Evolutionary conservation across 108 stramenopile genomes (phyloP).

Genomic region (Nannochloropsis salina): DNA sequence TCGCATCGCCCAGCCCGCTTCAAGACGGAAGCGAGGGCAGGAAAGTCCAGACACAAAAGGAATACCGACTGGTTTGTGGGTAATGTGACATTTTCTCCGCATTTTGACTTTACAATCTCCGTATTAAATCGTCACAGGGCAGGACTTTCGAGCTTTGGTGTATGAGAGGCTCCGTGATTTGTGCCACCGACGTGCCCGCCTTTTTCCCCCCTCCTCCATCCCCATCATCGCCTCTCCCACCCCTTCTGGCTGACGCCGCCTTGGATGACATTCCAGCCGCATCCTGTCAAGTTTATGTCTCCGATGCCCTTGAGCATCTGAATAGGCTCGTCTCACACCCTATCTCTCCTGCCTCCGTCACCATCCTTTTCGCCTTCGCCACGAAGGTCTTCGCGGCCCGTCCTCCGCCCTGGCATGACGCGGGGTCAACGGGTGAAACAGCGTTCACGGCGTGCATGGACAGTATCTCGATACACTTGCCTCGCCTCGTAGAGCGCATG

Average conservation of each 20-base stretch:
- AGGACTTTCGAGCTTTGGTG: too few species aligned
- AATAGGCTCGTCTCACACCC: not conserved
- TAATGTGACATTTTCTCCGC: too few species aligned
- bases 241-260: not conserved
- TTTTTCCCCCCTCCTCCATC: not conserved
- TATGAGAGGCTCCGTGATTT: not conserved
- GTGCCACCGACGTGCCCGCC: not conserved
- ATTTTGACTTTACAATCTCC: too few species aligned
- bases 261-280: not conserved
- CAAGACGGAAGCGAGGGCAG: too few species aligned
- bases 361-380: not conserved
- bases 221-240: not conserved
- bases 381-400: not conserved
- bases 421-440: not conserved
- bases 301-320: not conserved
- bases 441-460: not conserved
- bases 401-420: not conserved
- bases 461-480: not conserved
- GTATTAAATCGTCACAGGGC: too few species aligned
- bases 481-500: not conserved
- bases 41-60: too few species aligned
- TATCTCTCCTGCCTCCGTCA: not conserved
- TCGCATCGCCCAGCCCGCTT: too few species aligned
- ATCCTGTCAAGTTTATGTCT: not conserved
- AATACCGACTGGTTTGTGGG: too few species aligned